Percentiles rank a stretch among this genome's conserved stretches.
Conservation (phyloP, 169 alveolate species). For the Neospora caninum region DNA sequence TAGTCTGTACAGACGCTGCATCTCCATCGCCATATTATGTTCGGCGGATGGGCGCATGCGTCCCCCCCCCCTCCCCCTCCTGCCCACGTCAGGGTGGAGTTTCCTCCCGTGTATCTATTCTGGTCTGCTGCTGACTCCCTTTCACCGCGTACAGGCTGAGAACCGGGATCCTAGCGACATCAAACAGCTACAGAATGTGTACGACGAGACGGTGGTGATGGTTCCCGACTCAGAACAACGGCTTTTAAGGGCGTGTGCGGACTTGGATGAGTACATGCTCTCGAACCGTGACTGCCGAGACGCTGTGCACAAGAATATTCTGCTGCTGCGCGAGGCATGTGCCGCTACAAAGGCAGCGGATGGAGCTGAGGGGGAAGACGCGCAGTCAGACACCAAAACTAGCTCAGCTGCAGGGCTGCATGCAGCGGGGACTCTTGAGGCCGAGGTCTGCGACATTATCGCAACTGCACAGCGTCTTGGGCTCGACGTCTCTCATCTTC, state of each 20-base stretch:
- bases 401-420: not conserved
- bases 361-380: not conserved
- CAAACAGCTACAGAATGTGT: conserved; percentile 31
- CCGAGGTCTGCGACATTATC: conserved; percentile 6
- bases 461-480: not conserved
- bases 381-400: not conserved
- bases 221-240: conserved; percentile 40
- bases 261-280: conserved; percentile 33
- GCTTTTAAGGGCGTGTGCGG: conserved; percentile 24
- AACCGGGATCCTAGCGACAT: conserved; percentile 41
- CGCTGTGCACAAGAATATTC: not conserved
- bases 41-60: too few species aligned
- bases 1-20: too few species aligned
- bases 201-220: conserved; percentile 31
- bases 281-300: not conserved
- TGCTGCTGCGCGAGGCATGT: not conserved
- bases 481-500: not conserved
- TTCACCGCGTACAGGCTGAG: conserved; percentile 7
- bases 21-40: too few species aligned
- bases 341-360: not conserved
- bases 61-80: too few species aligned
- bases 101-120: too few species aligned
- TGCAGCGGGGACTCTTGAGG: not conserved
- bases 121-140: not conserved
- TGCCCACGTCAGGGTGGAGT: too few species aligned